Conservation (phyloP, 495 filamentous ascomycete species). For the Xylaria bambusicola region DNA sequence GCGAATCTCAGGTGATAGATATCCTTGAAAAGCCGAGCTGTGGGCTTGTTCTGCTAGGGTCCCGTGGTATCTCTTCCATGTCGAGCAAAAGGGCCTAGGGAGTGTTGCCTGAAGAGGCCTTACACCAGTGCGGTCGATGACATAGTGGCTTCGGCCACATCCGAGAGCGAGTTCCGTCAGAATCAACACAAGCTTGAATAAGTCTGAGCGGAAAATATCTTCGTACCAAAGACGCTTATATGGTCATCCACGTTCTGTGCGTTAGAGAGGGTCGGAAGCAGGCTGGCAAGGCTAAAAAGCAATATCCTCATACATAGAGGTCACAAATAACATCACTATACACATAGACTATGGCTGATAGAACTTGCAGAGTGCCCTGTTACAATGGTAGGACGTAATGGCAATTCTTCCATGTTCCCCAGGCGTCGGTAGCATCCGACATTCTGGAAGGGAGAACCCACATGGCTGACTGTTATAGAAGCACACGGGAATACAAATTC, state of each 20-base stretch:
- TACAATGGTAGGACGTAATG: too few relatives aligned
- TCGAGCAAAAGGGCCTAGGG: slow-evolving; percentile 20
- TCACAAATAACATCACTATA: background rate
- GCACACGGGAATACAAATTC: background rate
- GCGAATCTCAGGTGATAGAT: slow-evolving; percentile 22
- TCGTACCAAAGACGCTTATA: slow-evolving; percentile 1
- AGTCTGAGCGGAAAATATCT: background rate
- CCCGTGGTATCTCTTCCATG: slow-evolving; percentile 20
- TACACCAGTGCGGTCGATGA: background rate
- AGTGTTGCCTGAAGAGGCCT: slow-evolving; percentile 18
- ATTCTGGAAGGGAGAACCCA: background rate
- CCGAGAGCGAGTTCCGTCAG: background rate
- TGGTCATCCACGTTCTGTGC: background rate
- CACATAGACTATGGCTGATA: background rate
- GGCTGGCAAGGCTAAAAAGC: background rate
- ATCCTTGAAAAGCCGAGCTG: slow-evolving; percentile 25
- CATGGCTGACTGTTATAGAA: slow-evolving; percentile 7
- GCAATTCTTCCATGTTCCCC: too few relatives aligned
- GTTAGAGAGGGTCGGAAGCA: background rate
- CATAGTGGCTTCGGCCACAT: slow-evolving; percentile 15
- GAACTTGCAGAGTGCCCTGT: slow-evolving; percentile 3
- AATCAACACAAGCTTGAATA: background rate
- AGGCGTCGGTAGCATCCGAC: background rate
- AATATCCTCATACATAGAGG: background rate
- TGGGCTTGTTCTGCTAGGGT: slow-evolving; percentile 15